Evolutionary conservation across 192 early-diverging fungal species (phyloP), one percentile per base, ranked within the genome.

Genomic region (Pilobolus umbonatus): DNA sequence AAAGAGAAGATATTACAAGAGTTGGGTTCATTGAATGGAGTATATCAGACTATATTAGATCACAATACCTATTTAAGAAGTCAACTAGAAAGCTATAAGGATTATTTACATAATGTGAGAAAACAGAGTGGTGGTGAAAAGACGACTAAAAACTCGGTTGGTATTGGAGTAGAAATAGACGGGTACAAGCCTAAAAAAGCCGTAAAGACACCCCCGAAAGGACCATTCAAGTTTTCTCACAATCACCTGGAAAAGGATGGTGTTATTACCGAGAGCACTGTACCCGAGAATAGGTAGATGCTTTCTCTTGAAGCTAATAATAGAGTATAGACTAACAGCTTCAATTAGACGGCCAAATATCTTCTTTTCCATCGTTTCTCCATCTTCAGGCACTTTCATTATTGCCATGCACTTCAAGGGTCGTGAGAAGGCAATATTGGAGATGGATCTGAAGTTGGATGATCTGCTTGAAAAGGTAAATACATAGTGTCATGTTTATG

Each of bases 381-480:
- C 94, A 31, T 78, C 88, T 31, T 85, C 90, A 1, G 93, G 93
- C 11, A 90, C 91, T 28, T 97, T 92, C 61, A 83, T 95, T 26
- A 95, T 95, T 65, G 83, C 85, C 6, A 76, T 97, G 55, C 84
- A 91, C 56, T 95, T 89, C 65, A 93, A 92, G 75, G 91, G 63
- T 26, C 81, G 94, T 28, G 93, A 95, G 38, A 90, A 91, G 53
- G 83, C 94, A 0, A 94, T 97, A 32, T 65, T 97, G 58, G 92
- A 94, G 73, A 97, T 97, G 93, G 93, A 97, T 68, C 79, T 97
- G 60, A 88, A 94, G 55, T 73, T 97, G 43, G 88, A 89, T 65
- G 87, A 91, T 64, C 59, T 91, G 57, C 64, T 89, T 39, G 88
- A 88, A 68, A 88, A 88, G 75, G 81, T 81, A 77, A 51, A n/a